Conservation (phyloP, 352 stramenopile genomes). For the Pythium rhizo-oryzae region DNA sequence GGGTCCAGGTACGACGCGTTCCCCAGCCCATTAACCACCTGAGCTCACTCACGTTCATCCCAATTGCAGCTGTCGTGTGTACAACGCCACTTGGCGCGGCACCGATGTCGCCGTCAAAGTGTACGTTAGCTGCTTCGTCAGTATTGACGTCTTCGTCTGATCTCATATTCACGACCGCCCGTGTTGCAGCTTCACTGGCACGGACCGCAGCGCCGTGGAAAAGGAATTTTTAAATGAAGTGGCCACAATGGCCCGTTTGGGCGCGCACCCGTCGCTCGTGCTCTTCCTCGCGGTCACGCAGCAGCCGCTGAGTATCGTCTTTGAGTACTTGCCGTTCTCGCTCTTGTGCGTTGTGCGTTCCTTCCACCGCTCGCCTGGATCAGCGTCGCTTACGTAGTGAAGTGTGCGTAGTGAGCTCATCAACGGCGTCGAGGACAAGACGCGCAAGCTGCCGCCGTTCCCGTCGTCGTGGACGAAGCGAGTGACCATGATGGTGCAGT, state of each 20-base stretch:
- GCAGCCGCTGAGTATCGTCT: slow-evolving; percentile 62
- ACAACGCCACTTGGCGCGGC: slow-evolving; percentile 74
- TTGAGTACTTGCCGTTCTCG: slow-evolving; percentile 80
- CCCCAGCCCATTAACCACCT: too few relatives aligned
- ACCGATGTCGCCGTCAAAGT: slow-evolving; percentile 77
- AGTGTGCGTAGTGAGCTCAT: slow-evolving; percentile 59
- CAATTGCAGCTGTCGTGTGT: slow-evolving; percentile 64
- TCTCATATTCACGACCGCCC: not conserved
- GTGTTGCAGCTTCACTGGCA: slow-evolving; percentile 52
- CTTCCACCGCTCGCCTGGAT: not conserved
- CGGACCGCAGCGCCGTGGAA: slow-evolving; percentile 46
- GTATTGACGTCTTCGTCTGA: not conserved
- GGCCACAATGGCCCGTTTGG: slow-evolving; percentile 62
- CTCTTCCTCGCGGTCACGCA: slow-evolving; percentile 66
- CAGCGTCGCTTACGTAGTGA: too few relatives aligned
- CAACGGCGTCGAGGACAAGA: slow-evolving; percentile 62
- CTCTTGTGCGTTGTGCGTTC: slow-evolving; percentile 43
- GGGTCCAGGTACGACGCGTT: slow-evolving; percentile 55
- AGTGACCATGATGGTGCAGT: slow-evolving; percentile 74
- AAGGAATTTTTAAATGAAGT: slow-evolving; percentile 84
- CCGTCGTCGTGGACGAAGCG: slow-evolving; percentile 77
- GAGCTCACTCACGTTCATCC: too few relatives aligned
- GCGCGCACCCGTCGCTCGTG: slow-evolving; percentile 70
- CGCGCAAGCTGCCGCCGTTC: slow-evolving; percentile 59
- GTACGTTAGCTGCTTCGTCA: slow-evolving; percentile 30